Percentiles rank a stretch among this genome's conserved stretches.
Evolutionary conservation across 768 basidiomycete species (phyloP).

Genomic region (Mycena indigotica): DNA sequence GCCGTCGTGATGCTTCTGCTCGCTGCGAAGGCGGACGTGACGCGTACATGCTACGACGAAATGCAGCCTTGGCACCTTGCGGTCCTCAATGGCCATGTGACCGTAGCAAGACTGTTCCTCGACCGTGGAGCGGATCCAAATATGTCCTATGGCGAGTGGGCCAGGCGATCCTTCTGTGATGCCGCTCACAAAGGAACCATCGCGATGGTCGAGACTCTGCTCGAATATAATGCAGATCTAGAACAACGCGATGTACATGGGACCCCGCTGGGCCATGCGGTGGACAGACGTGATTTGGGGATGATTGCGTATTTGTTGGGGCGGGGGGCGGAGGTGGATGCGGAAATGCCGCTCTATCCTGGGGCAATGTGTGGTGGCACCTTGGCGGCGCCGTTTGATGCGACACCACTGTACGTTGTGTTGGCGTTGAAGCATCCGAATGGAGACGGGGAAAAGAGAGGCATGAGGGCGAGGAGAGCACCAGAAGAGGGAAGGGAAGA

Average conservation of each 20-base stretch:
- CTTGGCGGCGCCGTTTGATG: neutral
- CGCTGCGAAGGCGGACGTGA: neutral
- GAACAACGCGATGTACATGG: neutral
- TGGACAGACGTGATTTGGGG: neutral
- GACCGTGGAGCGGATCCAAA: neutral
- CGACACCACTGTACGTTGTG: neutral
- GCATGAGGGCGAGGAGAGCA: neutral
- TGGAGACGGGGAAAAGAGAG: no score
- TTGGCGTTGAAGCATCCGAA: slow-evolving; percentile 1
- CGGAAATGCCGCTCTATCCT: slow-evolving; percentile 1
- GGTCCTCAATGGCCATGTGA: neutral
- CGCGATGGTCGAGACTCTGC: neutral
- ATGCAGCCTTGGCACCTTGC: neutral
- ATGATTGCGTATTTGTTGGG: neutral
- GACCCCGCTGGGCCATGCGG: neutral
- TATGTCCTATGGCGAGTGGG: neutral
- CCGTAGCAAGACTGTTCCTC: neutral
- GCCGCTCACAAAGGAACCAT: neutral
- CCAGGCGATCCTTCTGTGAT: neutral
- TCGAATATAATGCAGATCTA: neutral
- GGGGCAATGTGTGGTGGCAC: neutral
- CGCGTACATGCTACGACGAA: neutral
- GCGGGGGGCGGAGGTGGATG: neutral
- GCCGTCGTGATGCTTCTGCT: slow-evolving; percentile 2
- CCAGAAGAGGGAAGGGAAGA: slow-evolving; percentile 1